A percentile compares a stretch with the other conserved stretches of the same genome.
These are phyloP conservation scores for Miamiensis avidus DNA, from an alignment of 169 alveolate species.

Conservation along the genomic window DNA sequence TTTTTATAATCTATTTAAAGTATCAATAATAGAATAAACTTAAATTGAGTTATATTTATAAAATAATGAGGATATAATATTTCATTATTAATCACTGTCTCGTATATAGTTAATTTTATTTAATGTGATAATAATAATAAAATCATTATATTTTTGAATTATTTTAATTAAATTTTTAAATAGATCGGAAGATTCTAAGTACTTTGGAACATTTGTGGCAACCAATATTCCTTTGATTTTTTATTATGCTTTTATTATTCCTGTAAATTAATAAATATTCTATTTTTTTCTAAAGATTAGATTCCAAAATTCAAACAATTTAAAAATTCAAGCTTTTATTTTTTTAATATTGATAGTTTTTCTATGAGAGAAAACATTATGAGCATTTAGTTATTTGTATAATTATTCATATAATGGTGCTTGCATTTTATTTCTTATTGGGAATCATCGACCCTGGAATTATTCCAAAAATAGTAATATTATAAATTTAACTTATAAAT, in stretches of 20 bases:
- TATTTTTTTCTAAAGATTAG: too few relatives aligned
- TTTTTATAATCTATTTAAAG: too few relatives aligned
- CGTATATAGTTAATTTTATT: too few relatives aligned
- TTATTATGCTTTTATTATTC: slow-evolving; percentile 14
- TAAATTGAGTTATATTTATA: too few relatives aligned
- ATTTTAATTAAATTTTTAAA: neutral
- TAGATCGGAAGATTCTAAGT: slow-evolving; percentile 21
- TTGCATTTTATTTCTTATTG: neutral
- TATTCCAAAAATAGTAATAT: slow-evolving; percentile 41
- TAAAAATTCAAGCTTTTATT: neutral
- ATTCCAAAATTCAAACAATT: neutral
- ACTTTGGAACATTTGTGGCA: neutral
- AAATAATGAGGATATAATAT: too few relatives aligned
- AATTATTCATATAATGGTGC: neutral
- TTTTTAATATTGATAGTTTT: too few relatives aligned
- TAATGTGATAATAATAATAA: too few relatives aligned
- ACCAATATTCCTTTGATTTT: slow-evolving; percentile 8
- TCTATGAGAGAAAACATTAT: neutral
- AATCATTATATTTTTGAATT: neutral
- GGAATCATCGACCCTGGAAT: slow-evolving; percentile 44
- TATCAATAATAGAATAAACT: too few relatives aligned
- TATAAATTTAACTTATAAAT: too few relatives aligned
- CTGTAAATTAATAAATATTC: neutral
- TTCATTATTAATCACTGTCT: too few relatives aligned
- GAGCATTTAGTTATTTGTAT: neutral